Conservation (phyloP, 768 basidiomycete species). For the Agrocybe pediades region DNA sequence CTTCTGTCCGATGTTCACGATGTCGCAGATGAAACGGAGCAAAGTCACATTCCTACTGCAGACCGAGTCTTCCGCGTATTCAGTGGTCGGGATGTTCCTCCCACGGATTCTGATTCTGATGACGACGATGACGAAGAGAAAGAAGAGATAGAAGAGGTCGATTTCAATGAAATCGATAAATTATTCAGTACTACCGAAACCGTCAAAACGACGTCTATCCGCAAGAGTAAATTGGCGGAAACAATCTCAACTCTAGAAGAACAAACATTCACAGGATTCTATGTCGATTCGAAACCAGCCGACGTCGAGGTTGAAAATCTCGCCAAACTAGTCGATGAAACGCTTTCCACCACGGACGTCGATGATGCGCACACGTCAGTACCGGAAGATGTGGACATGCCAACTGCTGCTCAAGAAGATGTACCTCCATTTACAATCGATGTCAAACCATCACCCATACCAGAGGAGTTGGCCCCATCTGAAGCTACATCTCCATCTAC, state of each 20-base stretch:
- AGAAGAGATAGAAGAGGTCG: constrained; percentile 56
- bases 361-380: neutral
- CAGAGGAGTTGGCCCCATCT: constrained; percentile 12
- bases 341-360: constrained; percentile 13
- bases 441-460: constrained; percentile 23
- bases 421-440: constrained; percentile 14
- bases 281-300: constrained; percentile 9
- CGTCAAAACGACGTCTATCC: constrained; percentile 16
- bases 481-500: constrained; percentile 16
- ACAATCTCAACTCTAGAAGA: constrained; percentile 7
- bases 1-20: constrained; percentile 3
- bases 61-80: constrained; percentile 69
- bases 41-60: constrained; percentile 68
- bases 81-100: constrained; percentile 33
- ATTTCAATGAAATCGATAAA: constrained; percentile 63
- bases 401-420: neutral
- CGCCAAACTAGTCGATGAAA: constrained; percentile 22
- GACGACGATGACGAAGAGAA: constrained; percentile 29
- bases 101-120: constrained; percentile 27
- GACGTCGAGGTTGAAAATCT: constrained; percentile 15
- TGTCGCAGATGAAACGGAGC: constrained; percentile 45
- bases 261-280: constrained; percentile 19
- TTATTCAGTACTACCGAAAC: constrained; percentile 37
- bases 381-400: neutral
- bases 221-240: constrained; percentile 16